Conservation (phyloP, 768 basidiomycete genomes). For the Asterophora parasitica region DNA sequence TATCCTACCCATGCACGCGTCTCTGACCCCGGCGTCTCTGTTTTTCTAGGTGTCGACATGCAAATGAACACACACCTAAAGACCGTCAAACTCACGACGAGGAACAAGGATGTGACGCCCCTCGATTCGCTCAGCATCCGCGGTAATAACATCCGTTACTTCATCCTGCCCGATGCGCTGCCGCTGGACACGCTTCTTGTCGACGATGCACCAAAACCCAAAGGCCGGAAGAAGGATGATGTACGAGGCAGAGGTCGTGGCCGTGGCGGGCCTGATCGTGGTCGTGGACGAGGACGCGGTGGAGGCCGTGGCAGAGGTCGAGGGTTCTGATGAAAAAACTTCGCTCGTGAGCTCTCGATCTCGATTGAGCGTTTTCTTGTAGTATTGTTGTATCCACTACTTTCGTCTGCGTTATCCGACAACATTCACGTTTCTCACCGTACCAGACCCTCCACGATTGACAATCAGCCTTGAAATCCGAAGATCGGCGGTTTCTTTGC, state of each 20-base stretch:
- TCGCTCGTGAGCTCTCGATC: neutral
- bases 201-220: slow-evolving; percentile 96
- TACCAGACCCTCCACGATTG: too few species aligned
- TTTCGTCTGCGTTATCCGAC: too few species aligned
- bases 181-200: slow-evolving; percentile 95
- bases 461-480: too few species aligned
- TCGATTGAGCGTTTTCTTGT: neutral
- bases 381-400: slow-evolving; percentile 7
- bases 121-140: slow-evolving; percentile 92
- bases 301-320: slow-evolving; percentile 36
- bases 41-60: slow-evolving; percentile 83
- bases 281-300: slow-evolving; percentile 48
- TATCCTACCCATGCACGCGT: neutral
- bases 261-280: slow-evolving; percentile 44
- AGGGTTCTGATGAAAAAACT: slow-evolving; percentile 17
- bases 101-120: slow-evolving; percentile 81
- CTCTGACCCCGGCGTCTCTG: slow-evolving; percentile 1
- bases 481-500: too few species aligned
- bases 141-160: slow-evolving; percentile 96
- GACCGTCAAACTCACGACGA: slow-evolving; percentile 93
- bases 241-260: slow-evolving; percentile 59
- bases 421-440: too few species aligned
- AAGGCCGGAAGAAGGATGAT: slow-evolving; percentile 86
- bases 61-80: slow-evolving; percentile 99
- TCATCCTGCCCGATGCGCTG: slow-evolving; percentile 94